phyloP scores from a whole-genome alignment of 257 asterid species.

The Cynanchum wilfordii region DNA sequence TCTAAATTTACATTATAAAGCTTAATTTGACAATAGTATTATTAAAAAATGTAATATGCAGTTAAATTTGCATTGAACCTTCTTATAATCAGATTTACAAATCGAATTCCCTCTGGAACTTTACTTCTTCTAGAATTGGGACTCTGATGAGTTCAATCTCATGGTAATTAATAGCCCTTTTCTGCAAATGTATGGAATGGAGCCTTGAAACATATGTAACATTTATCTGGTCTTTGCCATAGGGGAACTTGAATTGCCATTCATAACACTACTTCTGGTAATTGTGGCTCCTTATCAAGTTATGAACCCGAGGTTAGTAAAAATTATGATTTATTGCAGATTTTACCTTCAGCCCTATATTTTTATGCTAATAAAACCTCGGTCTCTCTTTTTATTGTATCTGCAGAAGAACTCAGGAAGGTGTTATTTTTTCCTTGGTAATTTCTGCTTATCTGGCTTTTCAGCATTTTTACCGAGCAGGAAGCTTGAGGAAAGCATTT shows the following conservation, averaged over 20 bases:
- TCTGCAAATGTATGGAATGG: slow-evolving; percentile 3
- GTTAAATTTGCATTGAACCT: slow-evolving; percentile 4
- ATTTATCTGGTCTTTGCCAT: slow-evolving; percentile 14
- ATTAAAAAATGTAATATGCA: background rate
- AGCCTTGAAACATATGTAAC: slow-evolving; percentile 7
- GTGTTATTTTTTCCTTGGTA: slow-evolving; percentile 54
- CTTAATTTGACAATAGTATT: background rate
- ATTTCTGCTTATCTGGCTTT: slow-evolving; percentile 85
- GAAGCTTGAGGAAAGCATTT: slow-evolving; percentile 61
- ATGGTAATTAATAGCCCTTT: background rate
- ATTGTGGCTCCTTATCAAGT: slow-evolving; percentile 70
- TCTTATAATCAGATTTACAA: background rate
- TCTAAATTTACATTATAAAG: background rate
- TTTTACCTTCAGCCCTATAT: background rate
- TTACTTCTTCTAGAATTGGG: background rate
- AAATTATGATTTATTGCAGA: background rate
- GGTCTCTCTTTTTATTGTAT: slow-evolving; percentile 19
- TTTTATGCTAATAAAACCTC: slow-evolving; percentile 13
- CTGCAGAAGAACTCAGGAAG: slow-evolving; percentile 85
- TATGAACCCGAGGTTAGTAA: slow-evolving; percentile 63
- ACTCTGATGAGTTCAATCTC: background rate
- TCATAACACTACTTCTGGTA: slow-evolving; percentile 55
- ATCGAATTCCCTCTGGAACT: background rate
- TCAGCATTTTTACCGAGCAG: slow-evolving; percentile 73
- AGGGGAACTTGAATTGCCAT: slow-evolving; percentile 89